phyloP scores from a whole-genome alignment of 805 yeast genomes.

The Torulaspora quercuum region DNA sequence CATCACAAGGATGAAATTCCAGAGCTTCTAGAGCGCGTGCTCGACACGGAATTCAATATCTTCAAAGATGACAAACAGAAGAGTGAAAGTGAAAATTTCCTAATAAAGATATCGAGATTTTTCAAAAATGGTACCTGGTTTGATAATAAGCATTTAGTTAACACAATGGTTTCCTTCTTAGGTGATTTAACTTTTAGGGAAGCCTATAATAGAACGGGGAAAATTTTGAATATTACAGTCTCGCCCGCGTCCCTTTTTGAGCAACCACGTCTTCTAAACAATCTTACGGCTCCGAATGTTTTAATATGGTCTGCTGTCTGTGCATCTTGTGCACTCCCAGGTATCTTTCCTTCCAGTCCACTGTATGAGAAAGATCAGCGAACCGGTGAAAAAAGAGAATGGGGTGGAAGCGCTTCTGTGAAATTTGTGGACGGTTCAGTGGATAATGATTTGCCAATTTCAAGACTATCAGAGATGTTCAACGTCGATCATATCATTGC shows the following conservation, averaged over 20 bases:
- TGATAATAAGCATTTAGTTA: slow-evolving; percentile 66
- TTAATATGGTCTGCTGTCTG: slow-evolving; percentile 85
- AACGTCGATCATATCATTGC: slow-evolving; percentile 97
- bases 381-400: slow-evolving; percentile 70
- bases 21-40: slow-evolving; percentile 48
- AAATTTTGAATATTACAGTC: slow-evolving; percentile 89
- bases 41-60: slow-evolving; percentile 46
- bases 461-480: slow-evolving; percentile 91
- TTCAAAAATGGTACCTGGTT: slow-evolving; percentile 87
- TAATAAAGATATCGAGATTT: slow-evolving; percentile 53
- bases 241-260: slow-evolving; percentile 89
- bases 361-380: slow-evolving; percentile 76
- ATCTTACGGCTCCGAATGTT: slow-evolving; percentile 77
- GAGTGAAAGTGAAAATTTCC: slow-evolving; percentile 50
- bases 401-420: slow-evolving; percentile 68
- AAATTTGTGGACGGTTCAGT: slow-evolving; percentile 96
- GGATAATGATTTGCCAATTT: slow-evolving; percentile 87
- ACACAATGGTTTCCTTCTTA: slow-evolving; percentile 70
- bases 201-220: slow-evolving; percentile 90
- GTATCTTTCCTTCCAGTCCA: slow-evolving; percentile 81
- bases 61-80: slow-evolving; percentile 54
- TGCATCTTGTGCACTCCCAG: slow-evolving; percentile 92
- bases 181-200: slow-evolving; percentile 93
- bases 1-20: slow-evolving; percentile 69
- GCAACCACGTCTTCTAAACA: slow-evolving; percentile 78